Conservation (phyloP, 2,329 filamentous ascomycete species). For the Paraconiothyrium sp. region DNA sequence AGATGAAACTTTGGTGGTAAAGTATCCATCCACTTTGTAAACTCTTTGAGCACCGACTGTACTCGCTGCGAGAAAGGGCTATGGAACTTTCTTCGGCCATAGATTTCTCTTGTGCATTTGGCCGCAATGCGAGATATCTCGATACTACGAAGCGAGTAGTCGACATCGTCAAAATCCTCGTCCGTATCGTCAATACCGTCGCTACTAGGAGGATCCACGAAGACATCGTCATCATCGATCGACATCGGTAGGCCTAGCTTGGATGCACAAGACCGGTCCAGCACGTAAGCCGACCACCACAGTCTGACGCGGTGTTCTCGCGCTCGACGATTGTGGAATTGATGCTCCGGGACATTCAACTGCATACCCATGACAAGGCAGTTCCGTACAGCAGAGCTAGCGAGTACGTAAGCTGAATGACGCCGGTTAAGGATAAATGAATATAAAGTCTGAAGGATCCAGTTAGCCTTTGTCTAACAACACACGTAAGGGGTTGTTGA, state of each 20-base stretch:
- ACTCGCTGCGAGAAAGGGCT: constrained; percentile 47
- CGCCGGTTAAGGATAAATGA: constrained; percentile 57
- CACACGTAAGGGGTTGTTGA: no score
- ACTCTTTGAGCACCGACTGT: constrained; percentile 45
- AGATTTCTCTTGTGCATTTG: constrained; percentile 38
- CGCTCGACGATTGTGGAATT: constrained; percentile 50
- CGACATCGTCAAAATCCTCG: constrained; percentile 48
- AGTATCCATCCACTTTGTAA: constrained; percentile 51
- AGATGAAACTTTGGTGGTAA: constrained; percentile 47
- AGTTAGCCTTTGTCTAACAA: neutral
- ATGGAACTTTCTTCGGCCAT: constrained; percentile 36
- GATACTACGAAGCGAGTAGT: constrained; percentile 52
- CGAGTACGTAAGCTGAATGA: constrained; percentile 56
- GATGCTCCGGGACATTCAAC: constrained; percentile 50
- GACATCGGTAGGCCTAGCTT: constrained; percentile 46
- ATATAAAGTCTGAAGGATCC: constrained; percentile 53
- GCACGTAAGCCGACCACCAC: constrained; percentile 48
- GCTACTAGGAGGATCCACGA: constrained; percentile 55
- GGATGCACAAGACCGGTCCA: constrained; percentile 47
- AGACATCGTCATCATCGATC: constrained; percentile 27
- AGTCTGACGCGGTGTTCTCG: constrained; percentile 45
- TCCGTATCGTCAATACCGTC: constrained; percentile 36
- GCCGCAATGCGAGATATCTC: constrained; percentile 49
- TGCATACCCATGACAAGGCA: constrained; percentile 58
- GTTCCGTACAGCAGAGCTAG: constrained; percentile 57